Evolutionary conservation across 768 basidiomycete species (phyloP).

Genomic region (Hortiboletus campestris): DNA sequence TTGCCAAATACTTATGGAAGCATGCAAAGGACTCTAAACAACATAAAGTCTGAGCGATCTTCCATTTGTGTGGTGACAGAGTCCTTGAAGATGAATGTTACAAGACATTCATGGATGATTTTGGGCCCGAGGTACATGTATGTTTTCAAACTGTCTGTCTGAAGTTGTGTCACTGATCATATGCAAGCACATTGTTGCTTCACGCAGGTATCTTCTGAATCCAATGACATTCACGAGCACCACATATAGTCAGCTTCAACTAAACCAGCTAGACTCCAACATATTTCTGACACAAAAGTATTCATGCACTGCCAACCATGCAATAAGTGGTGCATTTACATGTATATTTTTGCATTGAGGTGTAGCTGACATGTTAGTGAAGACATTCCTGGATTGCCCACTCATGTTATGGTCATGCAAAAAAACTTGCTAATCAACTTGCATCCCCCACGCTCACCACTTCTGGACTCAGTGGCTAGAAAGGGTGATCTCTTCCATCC

Average conservation of each 20-base stretch:
- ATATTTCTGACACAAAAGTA: constrained; percentile 73
- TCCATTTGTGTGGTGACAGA: constrained; percentile 68
- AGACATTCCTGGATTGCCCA: constrained; percentile 45
- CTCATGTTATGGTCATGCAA: constrained; percentile 42
- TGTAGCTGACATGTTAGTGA: constrained; percentile 7
- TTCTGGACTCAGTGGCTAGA: constrained; percentile 27
- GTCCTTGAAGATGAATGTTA: constrained; percentile 74
- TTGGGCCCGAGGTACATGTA: constrained; percentile 62
- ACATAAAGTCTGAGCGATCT: constrained; percentile 48
- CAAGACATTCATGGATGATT: constrained; percentile 66
- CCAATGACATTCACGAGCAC: constrained; percentile 73
- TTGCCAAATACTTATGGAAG: constrained; percentile 47
- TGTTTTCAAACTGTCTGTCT: constrained; percentile 21
- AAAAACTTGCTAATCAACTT: constrained; percentile 42
- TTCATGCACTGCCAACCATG: constrained; percentile 39
- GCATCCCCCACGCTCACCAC: constrained; percentile 47
- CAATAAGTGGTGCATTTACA: constrained; percentile 34
- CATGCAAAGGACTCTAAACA: constrained; percentile 39
- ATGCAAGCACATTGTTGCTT: constrained; percentile 73
- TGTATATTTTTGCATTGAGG: background rate
- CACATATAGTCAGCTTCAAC: constrained; percentile 66
- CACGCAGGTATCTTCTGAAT: constrained; percentile 58
- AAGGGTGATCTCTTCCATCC: constrained; percentile 33
- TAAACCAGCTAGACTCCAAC: constrained; percentile 66
- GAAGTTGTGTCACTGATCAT: background rate